Base-by-base conservation (phyloP, 2,329 filamentous ascomycete species). In the Onygena corvina region DNA sequence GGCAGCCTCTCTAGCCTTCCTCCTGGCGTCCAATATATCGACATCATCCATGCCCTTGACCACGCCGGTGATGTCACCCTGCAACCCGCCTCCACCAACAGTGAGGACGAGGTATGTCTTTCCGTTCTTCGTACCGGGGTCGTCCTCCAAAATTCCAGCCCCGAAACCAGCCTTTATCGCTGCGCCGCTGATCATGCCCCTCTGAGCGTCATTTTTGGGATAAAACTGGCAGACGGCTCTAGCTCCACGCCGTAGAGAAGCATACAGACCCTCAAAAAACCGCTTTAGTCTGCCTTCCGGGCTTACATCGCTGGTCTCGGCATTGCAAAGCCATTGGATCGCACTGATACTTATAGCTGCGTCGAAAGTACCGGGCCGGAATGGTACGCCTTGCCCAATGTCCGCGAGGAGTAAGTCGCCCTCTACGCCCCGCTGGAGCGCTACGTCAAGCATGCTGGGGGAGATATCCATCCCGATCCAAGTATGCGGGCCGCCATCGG, bases 381-480 rank as follows among this genome's bases (percentile, higher is more conserved):
- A 98, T 0, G 92, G 92, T 0, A 98, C 80, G 1, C 92, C 92
- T 62, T 98, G 92, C 0, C 92, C 92, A 46, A 95, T 94, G 61
- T 98, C 92, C 2, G 88, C 86, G 0, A 98, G 78, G 59, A 98
- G 75, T n/a, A 98, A 70, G 62, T 98, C 92, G 1, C 92, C 92
- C 53, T 94, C 88, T 0, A 92, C 86, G 52, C 94, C 90, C 40
- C 90, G 74, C 65, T 95, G 87, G 0, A 98, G 74, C 1, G 92
- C 92, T 38, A 95, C 79, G 56, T 92, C 88, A n/a, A 98, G 75
- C 92, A 98, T 98, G n/a, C 83, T 87, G 0, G 86, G 82, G 3
- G 84, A 87, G 20, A 98, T 82, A 64, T 98, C 92, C 84, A 96
- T 90, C 52, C 92, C 92, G n/a, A 96, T 74, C 92, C 92, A 98